Evolutionary conservation across 1,139 yeast species (phyloP).

Genomic region (Schizosaccharomyces versatilis): DNA sequence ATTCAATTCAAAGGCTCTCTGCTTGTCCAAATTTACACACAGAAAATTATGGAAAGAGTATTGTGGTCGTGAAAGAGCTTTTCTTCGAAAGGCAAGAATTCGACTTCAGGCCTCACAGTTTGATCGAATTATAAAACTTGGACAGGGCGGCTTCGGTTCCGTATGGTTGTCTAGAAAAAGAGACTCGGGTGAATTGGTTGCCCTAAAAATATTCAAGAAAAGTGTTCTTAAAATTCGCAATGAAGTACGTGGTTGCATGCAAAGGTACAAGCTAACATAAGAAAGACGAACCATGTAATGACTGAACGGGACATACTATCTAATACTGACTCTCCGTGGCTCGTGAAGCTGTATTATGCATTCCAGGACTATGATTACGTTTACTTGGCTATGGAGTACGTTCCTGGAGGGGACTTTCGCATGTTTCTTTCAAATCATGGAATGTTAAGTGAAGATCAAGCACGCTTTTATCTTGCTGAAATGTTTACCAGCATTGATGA

Average conservation of each 20-base stretch:
- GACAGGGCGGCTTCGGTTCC: slow-evolving; percentile 98
- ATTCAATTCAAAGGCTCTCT: neutral
- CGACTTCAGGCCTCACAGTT: slow-evolving; percentile 89
- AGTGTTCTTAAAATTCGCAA: slow-evolving; percentile 67
- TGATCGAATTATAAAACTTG: slow-evolving; percentile 90
- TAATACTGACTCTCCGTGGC: slow-evolving; percentile 87
- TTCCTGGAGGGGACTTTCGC: slow-evolving; percentile 96
- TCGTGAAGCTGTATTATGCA: slow-evolving; percentile 78
- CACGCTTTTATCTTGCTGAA: slow-evolving; percentile 82
- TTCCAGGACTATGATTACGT: slow-evolving; percentile 83
- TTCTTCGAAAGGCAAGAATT: slow-evolving; percentile 65
- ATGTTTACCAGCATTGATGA: slow-evolving; percentile 92
- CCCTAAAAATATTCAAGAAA: slow-evolving; percentile 77
- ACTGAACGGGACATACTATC: slow-evolving; percentile 93
- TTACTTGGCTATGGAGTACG: slow-evolving; percentile 94
- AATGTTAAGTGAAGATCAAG: slow-evolving; percentile 78
- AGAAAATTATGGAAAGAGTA: slow-evolving; percentile 28
- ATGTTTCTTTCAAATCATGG: slow-evolving; percentile 85
- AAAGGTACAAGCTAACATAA: neutral
- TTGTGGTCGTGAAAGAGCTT: slow-evolving; percentile 63
- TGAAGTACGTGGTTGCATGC: slow-evolving; percentile 33
- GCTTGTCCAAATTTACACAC: neutral
- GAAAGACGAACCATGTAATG: slow-evolving; percentile 46
- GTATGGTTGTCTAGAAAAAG: slow-evolving; percentile 84
- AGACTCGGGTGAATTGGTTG: slow-evolving; percentile 89